Evolutionary conservation across 371 early-diverging fungal species (phyloP), one percentile per base, ranked within the genome.

Genomic region (Mortierella polycephala): DNA sequence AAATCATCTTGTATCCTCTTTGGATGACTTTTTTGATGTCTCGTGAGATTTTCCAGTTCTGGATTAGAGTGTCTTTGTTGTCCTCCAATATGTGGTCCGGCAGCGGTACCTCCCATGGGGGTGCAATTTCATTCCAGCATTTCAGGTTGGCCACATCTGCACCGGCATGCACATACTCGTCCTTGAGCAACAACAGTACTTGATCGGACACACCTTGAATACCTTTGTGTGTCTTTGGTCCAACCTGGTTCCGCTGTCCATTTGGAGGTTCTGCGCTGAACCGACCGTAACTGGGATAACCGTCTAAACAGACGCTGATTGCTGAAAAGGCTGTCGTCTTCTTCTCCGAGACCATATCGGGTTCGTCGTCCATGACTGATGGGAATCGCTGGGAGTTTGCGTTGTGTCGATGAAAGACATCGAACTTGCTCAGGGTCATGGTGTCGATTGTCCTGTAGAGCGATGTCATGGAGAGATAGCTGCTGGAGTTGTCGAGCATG

Each of bases 321-420:
- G 87, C 83, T 1, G 90, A 89, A 23, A 81, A 67, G 47, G 82
- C 74, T 53, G 11, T 62, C 42, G 0, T 30, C 56, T 20, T 50
- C 54, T 23, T 41, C 40, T 42, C 41, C 13, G 13, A 39, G 10
- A 12, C 52, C 39, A 11, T 16, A 5, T 21, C 46, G 20, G 42
- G 49, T 21, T 53, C 40, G 63, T 82, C 64, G 30, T 85, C 82
- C 40, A 88, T 81, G 54, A 74, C 75, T 8, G 91, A 68, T 1
- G 92, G 91, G 74, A 90, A 92, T 46, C 89, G 87, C 11, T 91
- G 93, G 10, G 90, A 83, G 62, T 94, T 93, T 7, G 89, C 86
- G 10, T 94, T 83, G 73, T 94, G 93, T 93, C 94, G 94, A 72
- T 94, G 93, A 69, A 93, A 86, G 13, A 91, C 88, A 61, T 88